phyloP scores from a whole-genome alignment of 805 yeast genomes.

The Debaryomyces castellii region DNA sequence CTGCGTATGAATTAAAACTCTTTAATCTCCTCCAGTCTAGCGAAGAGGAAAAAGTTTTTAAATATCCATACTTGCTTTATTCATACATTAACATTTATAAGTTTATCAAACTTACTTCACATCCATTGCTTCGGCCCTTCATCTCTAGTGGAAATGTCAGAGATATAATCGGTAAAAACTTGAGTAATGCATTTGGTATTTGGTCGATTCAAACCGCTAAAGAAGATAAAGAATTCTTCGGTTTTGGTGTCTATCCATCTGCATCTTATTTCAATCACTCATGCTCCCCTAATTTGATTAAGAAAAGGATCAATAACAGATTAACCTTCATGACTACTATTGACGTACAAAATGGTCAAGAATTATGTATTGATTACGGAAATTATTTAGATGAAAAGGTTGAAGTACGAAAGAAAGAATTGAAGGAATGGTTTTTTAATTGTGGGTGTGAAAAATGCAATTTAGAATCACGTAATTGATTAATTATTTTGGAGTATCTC shows the following conservation, averaged over 20 bases:
- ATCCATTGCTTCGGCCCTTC: conserved; percentile 28
- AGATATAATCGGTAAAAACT: conserved; percentile 54
- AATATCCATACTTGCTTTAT: conserved; percentile 47
- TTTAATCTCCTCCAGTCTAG: conserved; percentile 52
- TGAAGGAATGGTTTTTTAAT: conserved; percentile 58
- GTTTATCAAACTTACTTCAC: conserved; percentile 43
- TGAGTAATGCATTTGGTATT: conserved; percentile 69
- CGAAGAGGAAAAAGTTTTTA: conserved; percentile 44
- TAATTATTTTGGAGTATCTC: not conserved
- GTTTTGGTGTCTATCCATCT: conserved; percentile 58
- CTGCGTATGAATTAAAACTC: conserved; percentile 18
- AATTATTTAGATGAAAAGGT: conserved; percentile 43
- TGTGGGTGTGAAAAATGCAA: conserved; percentile 53
- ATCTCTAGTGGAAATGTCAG: conserved; percentile 43
- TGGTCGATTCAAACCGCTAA: conserved; percentile 46
- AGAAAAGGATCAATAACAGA: conserved; percentile 38
- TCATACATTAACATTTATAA: conserved; percentile 50
- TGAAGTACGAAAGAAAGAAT: conserved; percentile 37
- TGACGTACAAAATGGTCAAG: conserved; percentile 44
- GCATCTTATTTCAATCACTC: conserved; percentile 72
- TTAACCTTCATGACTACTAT: conserved; percentile 42
- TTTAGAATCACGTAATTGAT: conserved; percentile 12
- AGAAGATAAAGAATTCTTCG: conserved; percentile 55
- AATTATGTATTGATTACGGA: conserved; percentile 63
- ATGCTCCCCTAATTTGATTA: conserved; percentile 55